Base-by-base conservation (phyloP, 2,329 filamentous ascomycete genomes). In the Alternaria alternata region DNA sequence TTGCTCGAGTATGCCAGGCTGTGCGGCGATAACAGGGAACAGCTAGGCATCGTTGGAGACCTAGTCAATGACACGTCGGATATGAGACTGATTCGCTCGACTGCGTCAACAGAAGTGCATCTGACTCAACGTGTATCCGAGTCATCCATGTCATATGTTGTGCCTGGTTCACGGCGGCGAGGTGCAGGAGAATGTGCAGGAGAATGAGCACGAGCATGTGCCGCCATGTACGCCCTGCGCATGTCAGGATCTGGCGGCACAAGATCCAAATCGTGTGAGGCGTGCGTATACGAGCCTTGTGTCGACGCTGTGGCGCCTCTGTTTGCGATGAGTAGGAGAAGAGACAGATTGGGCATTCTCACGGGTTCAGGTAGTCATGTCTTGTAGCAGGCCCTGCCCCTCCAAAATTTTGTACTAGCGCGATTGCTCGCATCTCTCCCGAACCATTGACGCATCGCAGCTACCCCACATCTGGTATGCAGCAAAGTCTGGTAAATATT, bases 1-100 rank as follows among this genome's bases (percentile, higher is more conserved):
- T 51, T 82, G 48, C 64, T 83, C 61, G 81, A 83, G 67, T 82
- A 78, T 70, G 81, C 78, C 9, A 67, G 81, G 51, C 48, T 82
- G 6, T 80, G 78, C 53, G 78, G 81, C 64, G 81, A 82, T 57
- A 67, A 78, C 36, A 69, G 81, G 59, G 78, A 80, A 26, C 64
- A 53, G 39, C 62, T 81, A 66, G 79, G 80, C 0, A 82, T 76
- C 72, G 73, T 77, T 7, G 77, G 56, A 1, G 70, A 76, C 54
- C 34, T 66, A 49, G 16, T 14, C 8, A 1, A 43, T 28, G 24
- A 30, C 16, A 39, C 30, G 32, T 14, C 22, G 38, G 39, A 28
- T 46, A 18, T 24, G 39, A 41, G 12, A 48, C 39, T 24, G 47
- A 52, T n/a, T 57, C 30, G 57, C 54, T 14, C n/a, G 39, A 28